Evolutionary conservation across 768 basidiomycete genomes (phyloP), one percentile per base, ranked within the genome.

Genomic region (Strobilomyces confusus): DNA sequence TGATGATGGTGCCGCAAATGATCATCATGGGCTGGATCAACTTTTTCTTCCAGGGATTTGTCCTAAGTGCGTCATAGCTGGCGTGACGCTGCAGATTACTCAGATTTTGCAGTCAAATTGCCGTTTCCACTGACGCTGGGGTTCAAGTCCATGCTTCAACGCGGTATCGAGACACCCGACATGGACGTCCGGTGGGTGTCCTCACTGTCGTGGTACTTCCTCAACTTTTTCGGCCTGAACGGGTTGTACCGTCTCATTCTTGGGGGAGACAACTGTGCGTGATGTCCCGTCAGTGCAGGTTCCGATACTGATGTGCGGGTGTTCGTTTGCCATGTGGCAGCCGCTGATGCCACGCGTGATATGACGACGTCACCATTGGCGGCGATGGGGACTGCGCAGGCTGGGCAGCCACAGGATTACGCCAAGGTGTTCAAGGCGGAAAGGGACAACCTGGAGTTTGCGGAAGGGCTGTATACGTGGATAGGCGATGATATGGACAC

Each of bases 141-240:
- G 3, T 99, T 98, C 80, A 98, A 98, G 69, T 88, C 91, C 14
- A 95, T 99, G 89, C 82, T 99, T 12, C 95, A 98, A 63, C 85
- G 95, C 46, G 95, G 95, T 23, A 89, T 98, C 44, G 88, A 93
- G 66, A 95, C 95, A 0, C 86, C 86, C 12, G 93, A 97, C 68
- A 91, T 98, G 88, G 95, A 98, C 70, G 97, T 98, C 12, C 83
- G 92, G 72, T 99, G 97, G 95, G 97, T 98, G 30, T 99, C 97
- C 20, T 97, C 97, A 12, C 77, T 98, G 50, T 95, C 92, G 17
- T 98, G 97, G 97, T 99, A 98, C 73, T 98, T 99, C 73, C 83
- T 98, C 63, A 98, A 98, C 76, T 91, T 98, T 73, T 98, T 99
- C 71, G 95, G 95, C 49, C 73, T 99, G 57, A 98, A 98, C 65